A percentile compares a stretch with the other conserved stretches of the same genome.
Conservation (phyloP, 768 basidiomycete genomes). For the Suillus cothurnatus region DNA sequence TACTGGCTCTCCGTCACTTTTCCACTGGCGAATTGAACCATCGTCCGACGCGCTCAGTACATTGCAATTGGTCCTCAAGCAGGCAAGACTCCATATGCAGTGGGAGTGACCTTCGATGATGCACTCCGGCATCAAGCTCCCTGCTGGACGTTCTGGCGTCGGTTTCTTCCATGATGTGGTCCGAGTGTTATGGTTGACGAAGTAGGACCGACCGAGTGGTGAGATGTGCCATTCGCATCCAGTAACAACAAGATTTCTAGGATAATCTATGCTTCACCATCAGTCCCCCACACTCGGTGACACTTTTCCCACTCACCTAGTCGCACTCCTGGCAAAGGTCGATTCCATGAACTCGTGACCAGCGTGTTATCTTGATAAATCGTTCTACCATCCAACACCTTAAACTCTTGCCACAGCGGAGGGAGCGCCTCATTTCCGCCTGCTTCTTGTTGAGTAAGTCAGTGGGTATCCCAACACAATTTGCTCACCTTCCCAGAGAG, state of each 20-base stretch:
- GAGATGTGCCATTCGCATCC: neutral
- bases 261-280: neutral
- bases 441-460: neutral
- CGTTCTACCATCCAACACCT: neutral
- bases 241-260: neutral
- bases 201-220: neutral
- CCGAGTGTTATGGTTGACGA: neutral
- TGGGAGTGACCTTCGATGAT: neutral
- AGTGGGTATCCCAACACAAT: neutral
- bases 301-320: neutral
- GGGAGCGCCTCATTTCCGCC: neutral
- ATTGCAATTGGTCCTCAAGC: neutral
- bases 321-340: constrained; percentile 1
- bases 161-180: neutral
- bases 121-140: neutral
- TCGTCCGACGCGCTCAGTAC: neutral
- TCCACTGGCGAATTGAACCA: neutral
- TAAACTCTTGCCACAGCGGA: neutral
- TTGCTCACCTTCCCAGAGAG: neutral
- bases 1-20: neutral
- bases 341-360: rapidly evolving
- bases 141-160: neutral
- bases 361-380: neutral
- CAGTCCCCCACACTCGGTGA: neutral
- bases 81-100: neutral